Percentiles rank a stretch among this genome's conserved stretches.
Evolutionary conservation across 768 basidiomycete genomes (phyloP).

Genomic region (Nevesoporus exiguus): DNA sequence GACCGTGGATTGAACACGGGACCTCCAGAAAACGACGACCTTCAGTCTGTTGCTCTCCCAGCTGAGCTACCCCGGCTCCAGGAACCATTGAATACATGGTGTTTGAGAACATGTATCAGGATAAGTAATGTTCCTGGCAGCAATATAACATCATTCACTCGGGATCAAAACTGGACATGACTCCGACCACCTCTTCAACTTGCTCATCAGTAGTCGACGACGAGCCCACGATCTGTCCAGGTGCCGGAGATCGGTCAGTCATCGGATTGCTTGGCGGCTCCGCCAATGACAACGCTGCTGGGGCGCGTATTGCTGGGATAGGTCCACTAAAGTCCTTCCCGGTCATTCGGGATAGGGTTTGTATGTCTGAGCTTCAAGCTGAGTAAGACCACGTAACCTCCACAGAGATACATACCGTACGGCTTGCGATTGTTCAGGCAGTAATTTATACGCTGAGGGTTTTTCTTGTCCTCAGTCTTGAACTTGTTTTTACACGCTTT

Average conservation of each 20-base stretch:
- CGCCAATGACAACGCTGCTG: conserved; percentile 33
- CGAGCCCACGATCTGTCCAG: conserved; percentile 24
- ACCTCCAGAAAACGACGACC: conserved; percentile 51
- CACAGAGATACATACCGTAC: conserved; percentile 51
- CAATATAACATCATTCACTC: conserved; percentile 8
- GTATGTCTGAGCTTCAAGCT: conserved; percentile 51
- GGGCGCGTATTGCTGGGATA: conserved; percentile 60
- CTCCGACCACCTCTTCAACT: conserved; percentile 31
- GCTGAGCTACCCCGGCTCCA: conserved; percentile 66
- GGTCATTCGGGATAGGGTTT: conserved; percentile 71
- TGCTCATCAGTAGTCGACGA: conserved; percentile 34
- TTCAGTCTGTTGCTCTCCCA: conserved; percentile 77
- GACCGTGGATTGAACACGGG: conserved; percentile 79
- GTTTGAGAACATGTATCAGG: too few species aligned
- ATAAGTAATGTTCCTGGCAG: not conserved
- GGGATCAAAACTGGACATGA: conserved; percentile 25
- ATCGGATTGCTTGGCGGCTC: conserved; percentile 16
- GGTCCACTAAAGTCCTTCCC: conserved; percentile 85
- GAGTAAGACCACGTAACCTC: not conserved
- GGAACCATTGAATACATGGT: too few species aligned
- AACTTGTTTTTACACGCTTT: conserved; percentile 93
- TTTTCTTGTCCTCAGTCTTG: conserved; percentile 82
- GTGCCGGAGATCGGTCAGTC: not conserved
- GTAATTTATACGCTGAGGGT: conserved; percentile 69
- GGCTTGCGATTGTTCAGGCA: conserved; percentile 74